These are phyloP conservation scores for Conticribra weissflogii DNA, from an alignment of 108 stramenopile species.

Conservation along the genomic window DNA sequence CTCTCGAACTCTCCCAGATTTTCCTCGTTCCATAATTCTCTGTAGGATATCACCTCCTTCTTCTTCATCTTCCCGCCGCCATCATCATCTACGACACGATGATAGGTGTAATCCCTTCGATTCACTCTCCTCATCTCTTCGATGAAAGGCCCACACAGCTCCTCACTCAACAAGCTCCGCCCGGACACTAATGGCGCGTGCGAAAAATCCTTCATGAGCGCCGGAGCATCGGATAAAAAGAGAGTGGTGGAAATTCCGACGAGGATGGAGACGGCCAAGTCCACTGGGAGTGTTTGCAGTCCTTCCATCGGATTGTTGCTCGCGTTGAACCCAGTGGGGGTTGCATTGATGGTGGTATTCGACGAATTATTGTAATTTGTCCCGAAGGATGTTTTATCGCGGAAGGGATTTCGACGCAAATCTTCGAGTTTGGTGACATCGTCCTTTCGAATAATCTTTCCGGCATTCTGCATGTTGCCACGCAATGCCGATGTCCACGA, in stretches of 20 bases:
- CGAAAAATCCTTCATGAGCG: slow-evolving; percentile 21
- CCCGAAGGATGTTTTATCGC: no score
- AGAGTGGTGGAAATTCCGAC: slow-evolving; percentile 34
- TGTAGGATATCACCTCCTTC: slow-evolving; percentile 8
- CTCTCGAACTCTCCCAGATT: slow-evolving; percentile 41
- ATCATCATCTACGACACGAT: neutral
- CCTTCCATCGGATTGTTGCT: slow-evolving; percentile 6
- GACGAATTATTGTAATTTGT: no score
- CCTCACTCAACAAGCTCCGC: slow-evolving; percentile 32
- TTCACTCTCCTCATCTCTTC: slow-evolving; percentile 29
- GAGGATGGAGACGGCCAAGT: slow-evolving; percentile 33
- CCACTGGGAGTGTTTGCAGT: slow-evolving; percentile 20
- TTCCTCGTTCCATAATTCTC: slow-evolving; percentile 42
- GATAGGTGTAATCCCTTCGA: slow-evolving; percentile 1
- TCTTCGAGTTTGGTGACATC: slow-evolving; percentile 11
- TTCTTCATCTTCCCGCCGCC: neutral
- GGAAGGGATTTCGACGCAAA: slow-evolving; percentile 5
- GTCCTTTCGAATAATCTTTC: neutral
- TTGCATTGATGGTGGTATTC: neutral
- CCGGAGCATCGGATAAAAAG: slow-evolving; percentile 11
- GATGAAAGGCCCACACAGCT: slow-evolving; percentile 28
- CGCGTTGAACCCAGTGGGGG: neutral
- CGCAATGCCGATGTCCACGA: neutral
- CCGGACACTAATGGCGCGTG: slow-evolving; percentile 26
- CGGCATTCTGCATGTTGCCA: neutral